Percentiles rank a stretch among this genome's conserved stretches.
phyloP scores from a whole-genome alignment of 2,329 filamentous ascomycete genomes.

The Neurospora sp. region DNA sequence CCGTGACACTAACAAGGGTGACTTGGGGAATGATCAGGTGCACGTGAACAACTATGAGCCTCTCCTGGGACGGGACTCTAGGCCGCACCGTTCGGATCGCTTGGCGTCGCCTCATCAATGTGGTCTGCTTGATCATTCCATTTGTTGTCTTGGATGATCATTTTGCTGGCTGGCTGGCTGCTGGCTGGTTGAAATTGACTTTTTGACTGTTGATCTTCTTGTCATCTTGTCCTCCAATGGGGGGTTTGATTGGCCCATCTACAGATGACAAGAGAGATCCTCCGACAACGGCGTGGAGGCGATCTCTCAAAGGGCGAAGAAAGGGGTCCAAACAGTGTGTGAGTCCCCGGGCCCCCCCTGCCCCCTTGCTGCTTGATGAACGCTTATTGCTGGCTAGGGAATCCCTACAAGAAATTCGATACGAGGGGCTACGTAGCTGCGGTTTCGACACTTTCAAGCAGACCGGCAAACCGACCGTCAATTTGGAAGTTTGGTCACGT shows the following conservation, averaged over 20 bases:
- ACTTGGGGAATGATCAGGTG: constrained; percentile 6
- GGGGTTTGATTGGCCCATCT: neutral
- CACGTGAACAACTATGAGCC: constrained; percentile 10
- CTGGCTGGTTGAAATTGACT: neutral
- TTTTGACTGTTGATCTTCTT: neutral
- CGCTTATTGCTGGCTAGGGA: neutral
- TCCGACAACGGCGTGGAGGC: constrained; percentile 2
- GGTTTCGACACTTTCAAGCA: neutral
- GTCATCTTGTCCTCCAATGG: neutral
- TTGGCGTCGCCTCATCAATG: neutral
- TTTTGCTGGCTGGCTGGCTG: neutral
- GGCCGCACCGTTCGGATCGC: neutral
- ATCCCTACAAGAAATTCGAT: neutral
- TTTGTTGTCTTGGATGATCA: neutral
- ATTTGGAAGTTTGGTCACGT: neutral
- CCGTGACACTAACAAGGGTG: no score
- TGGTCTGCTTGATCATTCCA: neutral
- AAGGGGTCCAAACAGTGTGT: neutral
- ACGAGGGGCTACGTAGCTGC: neutral
- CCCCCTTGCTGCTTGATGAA: neutral
- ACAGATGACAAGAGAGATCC: neutral
- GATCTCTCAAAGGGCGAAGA: neutral
- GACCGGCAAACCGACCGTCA: neutral
- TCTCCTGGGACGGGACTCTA: neutral
- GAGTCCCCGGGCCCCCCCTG: neutral